Evolutionary conservation across 2,329 filamentous ascomycete genomes (phyloP), one percentile per base, ranked within the genome.

Genomic region (Venturiaceae sp.): DNA sequence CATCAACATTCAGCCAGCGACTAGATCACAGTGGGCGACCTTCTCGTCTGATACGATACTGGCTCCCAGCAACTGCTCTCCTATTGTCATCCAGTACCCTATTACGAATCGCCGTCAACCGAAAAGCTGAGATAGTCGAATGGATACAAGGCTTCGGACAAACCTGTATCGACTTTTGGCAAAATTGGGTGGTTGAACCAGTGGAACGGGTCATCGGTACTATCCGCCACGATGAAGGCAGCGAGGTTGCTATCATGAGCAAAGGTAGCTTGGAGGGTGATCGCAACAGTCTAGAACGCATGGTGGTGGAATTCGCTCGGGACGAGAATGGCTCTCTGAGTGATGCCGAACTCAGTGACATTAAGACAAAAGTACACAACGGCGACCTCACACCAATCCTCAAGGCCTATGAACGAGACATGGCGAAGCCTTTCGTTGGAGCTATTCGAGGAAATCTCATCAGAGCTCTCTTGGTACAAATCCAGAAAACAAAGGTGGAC

Each of bases 401-500:
- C 21, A 87, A 82, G 64, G 94, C 92, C 0, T 99, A 95, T 69
- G 94, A 99, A 69, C 85, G 87, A 67, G 92, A 96, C 64, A 78
- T 99, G 44, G 83, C 87, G 56, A 87, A 79, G 52, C 94, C 94
- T 1, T 84, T 99, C 61, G 78, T 85, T 58, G 92, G 92, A 7
- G 89, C 92, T 0, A 74, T 99, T 19, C 83, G 84, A 32, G 94
- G 94, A 11, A 92, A 97, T 66, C 80, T 99, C 30, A 82, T 97
- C 36, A 86, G 92, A 55, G 91, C 92, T 4, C 82, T 99, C 30
- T 79, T 99, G 47, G 97, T 99, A 58, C 94, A 99, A 69, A 86
- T 99, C 37, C 94, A 99, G 68, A 99, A 99, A 79, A 97, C 94
- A 23, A 99, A 99, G 76, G 94, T 99, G 8, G 94, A 99, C 68